These are phyloP conservation scores for Clitopilus passeckerianus DNA, from an alignment of 768 basidiomycete species.

Conservation along the genomic window DNA sequence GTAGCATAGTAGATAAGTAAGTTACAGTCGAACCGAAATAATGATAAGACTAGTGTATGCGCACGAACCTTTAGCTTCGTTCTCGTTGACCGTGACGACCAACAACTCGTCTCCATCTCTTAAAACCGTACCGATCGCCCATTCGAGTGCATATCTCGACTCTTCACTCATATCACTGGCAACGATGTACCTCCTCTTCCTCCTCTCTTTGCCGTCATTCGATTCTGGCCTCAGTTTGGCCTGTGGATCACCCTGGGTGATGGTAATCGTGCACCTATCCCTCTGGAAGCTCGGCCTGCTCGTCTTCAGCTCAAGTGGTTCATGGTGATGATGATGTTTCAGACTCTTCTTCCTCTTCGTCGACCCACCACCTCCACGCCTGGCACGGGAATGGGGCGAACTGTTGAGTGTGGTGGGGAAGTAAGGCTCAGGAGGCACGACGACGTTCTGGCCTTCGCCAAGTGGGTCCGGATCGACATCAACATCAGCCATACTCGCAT, in stretches of 20 bases:
- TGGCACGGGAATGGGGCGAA: slow-evolving; percentile 30
- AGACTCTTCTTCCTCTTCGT: slow-evolving; percentile 56
- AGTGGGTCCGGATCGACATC: slow-evolving; percentile 75
- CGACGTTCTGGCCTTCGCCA: slow-evolving; percentile 89
- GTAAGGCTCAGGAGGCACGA: slow-evolving; percentile 79
- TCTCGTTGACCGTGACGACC: slow-evolving; percentile 88
- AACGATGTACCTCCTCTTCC: slow-evolving; percentile 74
- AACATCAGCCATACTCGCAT: slow-evolving; percentile 46
- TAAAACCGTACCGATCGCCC: slow-evolving; percentile 95
- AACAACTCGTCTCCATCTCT: slow-evolving; percentile 94
- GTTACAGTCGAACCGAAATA: too few species aligned
- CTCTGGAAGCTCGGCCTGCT: slow-evolving; percentile 83
- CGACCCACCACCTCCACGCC: slow-evolving; percentile 25
- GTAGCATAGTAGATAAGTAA: not conserved
- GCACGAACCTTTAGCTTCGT: slow-evolving; percentile 76
- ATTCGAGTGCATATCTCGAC: slow-evolving; percentile 91
- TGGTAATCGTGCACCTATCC: slow-evolving; percentile 86
- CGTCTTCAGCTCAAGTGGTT: slow-evolving; percentile 60
- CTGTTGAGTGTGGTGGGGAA: slow-evolving; percentile 70
- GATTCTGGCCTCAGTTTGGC: slow-evolving; percentile 30
- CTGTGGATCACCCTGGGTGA: slow-evolving; percentile 82
- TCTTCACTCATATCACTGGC: slow-evolving; percentile 96
- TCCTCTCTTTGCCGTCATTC: slow-evolving; percentile 27
- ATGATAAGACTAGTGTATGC: not conserved
- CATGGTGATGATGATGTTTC: slow-evolving; percentile 38